Evolutionary conservation across 2,329 filamentous ascomycete species (phyloP), one percentile per base, ranked within the genome.

Genomic region (Fusarium sp.): DNA sequence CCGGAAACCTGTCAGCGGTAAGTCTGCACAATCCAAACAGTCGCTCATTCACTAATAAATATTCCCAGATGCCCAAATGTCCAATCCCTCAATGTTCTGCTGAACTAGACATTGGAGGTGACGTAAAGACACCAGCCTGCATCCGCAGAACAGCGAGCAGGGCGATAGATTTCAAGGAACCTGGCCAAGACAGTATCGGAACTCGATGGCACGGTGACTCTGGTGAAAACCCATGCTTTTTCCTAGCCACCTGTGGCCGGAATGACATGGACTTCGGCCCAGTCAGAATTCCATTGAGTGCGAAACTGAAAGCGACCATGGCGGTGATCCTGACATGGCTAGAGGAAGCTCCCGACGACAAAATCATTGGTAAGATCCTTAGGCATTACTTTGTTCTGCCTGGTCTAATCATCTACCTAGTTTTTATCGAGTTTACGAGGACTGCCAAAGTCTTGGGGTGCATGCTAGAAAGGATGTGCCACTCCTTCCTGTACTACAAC

Each of bases 401-500:
- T 41, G 31, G 11, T 37, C 48, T 51, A 37, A 51, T 6, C 7
- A 2, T 11, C 16, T 39, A 6, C 7, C 9, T 1, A 82, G 82
- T 84, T 8, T 84, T 82, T 27, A 68, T 72, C 0, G 71, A 79
- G n/a, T 83, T 80, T 41, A 66, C 80, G 3, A 66, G 71, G 18
- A 76, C 79, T 1, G 75, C 72, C 0, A 75, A 75, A 6, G 71
- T 82, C 2, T 27, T 84, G 0, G 83, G 83, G 0, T 72, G 77
- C 0, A 76, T 83, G 55, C 69, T 85, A 0, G 52, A 77, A 2
- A 62, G 65, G 0, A 68, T 78, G 10, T n/a, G n/a, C n/a, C n/a
- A n/a, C n/a, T n/a, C n/a, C 0, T 85, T 84, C 13, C 46, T 84
- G 0, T 85, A 84, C 50, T 81, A 78, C 18, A 78, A 75, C 9